Base-by-base conservation (phyloP, 495 filamentous ascomycete species). In the Terfezia boudieri region DNA sequence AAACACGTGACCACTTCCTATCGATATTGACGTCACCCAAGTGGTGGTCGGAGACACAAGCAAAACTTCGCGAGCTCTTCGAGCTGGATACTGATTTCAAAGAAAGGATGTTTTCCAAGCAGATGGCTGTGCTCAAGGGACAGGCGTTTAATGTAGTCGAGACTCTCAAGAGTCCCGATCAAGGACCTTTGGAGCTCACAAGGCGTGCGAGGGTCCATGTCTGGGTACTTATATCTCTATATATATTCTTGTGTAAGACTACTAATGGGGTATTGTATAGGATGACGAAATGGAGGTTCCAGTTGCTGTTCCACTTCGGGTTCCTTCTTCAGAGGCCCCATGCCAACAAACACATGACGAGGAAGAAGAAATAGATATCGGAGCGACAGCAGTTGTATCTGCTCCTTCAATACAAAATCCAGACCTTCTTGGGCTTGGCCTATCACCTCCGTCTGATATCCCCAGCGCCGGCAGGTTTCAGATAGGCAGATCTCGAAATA, bases 61-160 rank as follows among this genome's bases (percentile, higher is more conserved):
- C 85, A 56, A 80, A 82, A 23, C 70, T 98, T 37, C 80, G 89
- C 10, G 72, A 76, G 48, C 76, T 93, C 22, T 98, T 98, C 62
- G 79, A 82, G 58, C 78, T 89, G 64, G 90, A 98, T 64, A 77
- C 84, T 0, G 90, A 96, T 67, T 98, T 98, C 66, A 84, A 96
- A 61, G 90, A 98, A 68, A 80, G 83, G 67, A 98, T 98, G 90
- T 98, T 92, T 67, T 86, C 85, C 16, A 75, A 83, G 53, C 90
- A 98, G 62, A 94, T 96, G 50, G 89, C 92, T 1, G 90, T 98
- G 43, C 90, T 98, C 84, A 98, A 98, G 70, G 90, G 90, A 5
- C 90, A 98, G 62, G 90, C 92, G 9, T 98, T 88, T 84, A 98
- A 98, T 67, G 90, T 98, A 2, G 87, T 98, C 9, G 90, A 98